Evolutionary conservation across 805 yeast species (phyloP).

Genomic region (Ogataea sp.): DNA sequence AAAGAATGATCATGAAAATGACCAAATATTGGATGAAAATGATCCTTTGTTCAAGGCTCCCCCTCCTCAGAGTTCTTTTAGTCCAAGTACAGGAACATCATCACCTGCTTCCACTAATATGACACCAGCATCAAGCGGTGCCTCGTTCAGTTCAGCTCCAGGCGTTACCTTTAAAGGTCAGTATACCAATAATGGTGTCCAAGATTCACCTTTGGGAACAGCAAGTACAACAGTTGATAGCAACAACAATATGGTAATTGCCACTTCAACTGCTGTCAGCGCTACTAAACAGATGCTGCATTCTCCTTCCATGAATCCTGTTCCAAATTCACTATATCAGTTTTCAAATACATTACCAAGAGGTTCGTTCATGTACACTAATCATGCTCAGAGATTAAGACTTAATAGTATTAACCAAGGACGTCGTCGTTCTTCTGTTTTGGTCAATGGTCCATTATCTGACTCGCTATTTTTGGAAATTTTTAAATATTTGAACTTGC

Average conservation of each 20-base stretch:
- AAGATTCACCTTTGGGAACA: no score
- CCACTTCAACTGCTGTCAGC: no score
- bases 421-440: slow-evolving; percentile 46
- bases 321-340: slow-evolving; percentile 17
- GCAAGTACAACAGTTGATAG: no score
- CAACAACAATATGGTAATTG: not conserved
- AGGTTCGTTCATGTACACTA: slow-evolving; percentile 40
- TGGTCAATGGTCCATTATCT: slow-evolving; percentile 52
- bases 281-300: not conserved
- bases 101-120: not conserved
- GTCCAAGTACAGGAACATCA: not conserved
- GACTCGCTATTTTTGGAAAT: slow-evolving; percentile 49
- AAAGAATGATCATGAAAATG: not conserved
- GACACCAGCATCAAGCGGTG: no score
- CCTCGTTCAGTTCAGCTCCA: no score
- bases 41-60: slow-evolving; percentile 5
- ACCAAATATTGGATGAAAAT: slow-evolving; percentile 3
- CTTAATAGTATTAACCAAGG: slow-evolving; percentile 35
- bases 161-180: not conserved
- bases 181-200: no score
- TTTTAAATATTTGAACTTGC: slow-evolving; percentile 45
- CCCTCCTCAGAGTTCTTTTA: not conserved
- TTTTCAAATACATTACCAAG: slow-evolving; percentile 12
- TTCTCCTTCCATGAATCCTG: slow-evolving; percentile 20
- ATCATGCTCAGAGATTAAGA: slow-evolving; percentile 46